Percentiles rank a stretch among this genome's conserved stretches.
Evolutionary conservation across 768 basidiomycete genomes (phyloP).

Genomic region (Pisolithus albus): DNA sequence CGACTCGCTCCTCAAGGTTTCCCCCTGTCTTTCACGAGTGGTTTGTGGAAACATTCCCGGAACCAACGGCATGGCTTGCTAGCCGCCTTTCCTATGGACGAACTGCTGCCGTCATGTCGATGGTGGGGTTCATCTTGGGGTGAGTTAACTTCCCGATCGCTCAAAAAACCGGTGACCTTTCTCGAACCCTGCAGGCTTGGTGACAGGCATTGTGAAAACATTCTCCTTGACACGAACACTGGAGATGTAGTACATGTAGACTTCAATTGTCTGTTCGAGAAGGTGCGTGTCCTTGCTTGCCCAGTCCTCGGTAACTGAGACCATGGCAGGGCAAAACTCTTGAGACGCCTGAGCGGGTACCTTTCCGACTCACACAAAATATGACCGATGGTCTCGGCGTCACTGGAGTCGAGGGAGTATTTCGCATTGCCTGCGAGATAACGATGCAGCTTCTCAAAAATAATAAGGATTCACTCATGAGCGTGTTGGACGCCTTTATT

Average conservation of each 20-base stretch:
- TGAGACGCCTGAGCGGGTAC: conserved; percentile 85
- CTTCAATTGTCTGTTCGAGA: conserved; percentile 97
- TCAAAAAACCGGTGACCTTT: background rate
- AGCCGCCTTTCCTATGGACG: conserved; percentile 82
- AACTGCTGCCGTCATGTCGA: conserved; percentile 95
- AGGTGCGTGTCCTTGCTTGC: conserved; percentile 39
- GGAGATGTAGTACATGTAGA: conserved; percentile 96
- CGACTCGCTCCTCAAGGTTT: conserved; percentile 37
- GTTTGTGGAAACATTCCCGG: conserved; percentile 96
- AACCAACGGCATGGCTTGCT: conserved; percentile 90
- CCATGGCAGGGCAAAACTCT: conserved; percentile 61
- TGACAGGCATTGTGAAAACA: conserved; percentile 95
- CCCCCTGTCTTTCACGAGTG: conserved; percentile 93
- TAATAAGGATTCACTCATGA: conserved; percentile 92
- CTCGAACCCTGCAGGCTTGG: conserved; percentile 58
- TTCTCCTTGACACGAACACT: conserved; percentile 78
- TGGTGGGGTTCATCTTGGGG: conserved; percentile 97
- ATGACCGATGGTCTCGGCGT: conserved; percentile 89
- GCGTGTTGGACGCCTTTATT: conserved; percentile 91
- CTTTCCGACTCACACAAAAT: conserved; percentile 93
- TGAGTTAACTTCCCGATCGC: conserved; percentile 21
- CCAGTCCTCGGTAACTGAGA: background rate
- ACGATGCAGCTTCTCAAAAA: conserved; percentile 80
- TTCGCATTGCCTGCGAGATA: conserved; percentile 86
- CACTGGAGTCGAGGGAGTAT: conserved; percentile 90